These are phyloP conservation scores for Pirum gemmata DNA, from an alignment of 78 protist genomes.

Conservation along the genomic window DNA sequence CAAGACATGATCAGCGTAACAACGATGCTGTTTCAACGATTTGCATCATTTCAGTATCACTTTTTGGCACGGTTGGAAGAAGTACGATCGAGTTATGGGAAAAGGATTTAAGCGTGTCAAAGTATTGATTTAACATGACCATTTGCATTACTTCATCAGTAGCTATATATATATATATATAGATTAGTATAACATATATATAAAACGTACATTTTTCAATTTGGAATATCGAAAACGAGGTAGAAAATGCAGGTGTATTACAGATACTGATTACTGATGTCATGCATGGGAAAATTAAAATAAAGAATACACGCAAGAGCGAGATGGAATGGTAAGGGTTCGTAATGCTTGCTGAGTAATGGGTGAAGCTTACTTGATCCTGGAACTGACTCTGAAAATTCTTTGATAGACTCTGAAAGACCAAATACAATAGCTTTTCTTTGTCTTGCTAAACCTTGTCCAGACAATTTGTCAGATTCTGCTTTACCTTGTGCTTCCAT, in stretches of 20 bases:
- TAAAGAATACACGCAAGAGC: too few relatives aligned
- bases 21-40: neutral
- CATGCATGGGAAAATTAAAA: too few relatives aligned
- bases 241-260: too few relatives aligned
- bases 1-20: too few relatives aligned
- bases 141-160: neutral
- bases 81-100: neutral
- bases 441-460: neutral
- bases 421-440: neutral
- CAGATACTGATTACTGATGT: too few relatives aligned
- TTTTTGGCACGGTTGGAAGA: neutral
- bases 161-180: too few relatives aligned
- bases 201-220: too few relatives aligned
- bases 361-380: too few relatives aligned
- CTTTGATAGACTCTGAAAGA: neutral
- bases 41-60: neutral
- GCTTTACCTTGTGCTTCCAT: neutral
- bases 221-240: too few relatives aligned
- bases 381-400: neutral
- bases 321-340: too few relatives aligned
- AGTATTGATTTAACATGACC: neutral
- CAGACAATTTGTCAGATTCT: neutral
- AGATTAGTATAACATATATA: too few relatives aligned
- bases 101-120: neutral
- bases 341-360: too few relatives aligned